Evolutionary conservation across 306 rosid genomes (phyloP), one percentile per base, ranked within the genome.

Genomic region (Gastrolobium bilobum): DNA sequence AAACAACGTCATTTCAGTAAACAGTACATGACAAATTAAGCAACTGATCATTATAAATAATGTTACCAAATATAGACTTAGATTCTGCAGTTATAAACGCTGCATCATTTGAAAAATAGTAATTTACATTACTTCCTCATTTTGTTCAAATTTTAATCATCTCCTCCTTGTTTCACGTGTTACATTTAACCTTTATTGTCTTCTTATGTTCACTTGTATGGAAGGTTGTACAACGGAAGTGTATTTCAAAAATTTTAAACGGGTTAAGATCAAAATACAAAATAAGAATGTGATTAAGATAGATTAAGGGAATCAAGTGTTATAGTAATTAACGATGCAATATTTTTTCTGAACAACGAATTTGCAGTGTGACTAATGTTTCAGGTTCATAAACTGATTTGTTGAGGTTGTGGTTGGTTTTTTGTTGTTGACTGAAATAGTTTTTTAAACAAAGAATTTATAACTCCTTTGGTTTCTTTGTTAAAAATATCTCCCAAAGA

Each of bases 21-120:
- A 10, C 31, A 31, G 31, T 33, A 15, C 68, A 33, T 53, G 58
- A 34, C 9, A 34, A 56, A 8, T 40, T 30, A 29, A 77, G 7
- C 13, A 20, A 6, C 53, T 7, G 67, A 30, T 35, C 65, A 38
- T 52, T 39, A 4, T 53, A 38, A 39, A 34, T 15, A 78, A 78
- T 42, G 31, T 34, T 56, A 14, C 68, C 50, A 67, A 14, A 10
- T 67, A 10, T 39, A 40, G 48, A n/a, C 57, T 37, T 63, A 40
- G 75, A 77, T 14, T 67, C 10, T 77, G 58, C 37, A 3, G 50
- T 67, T 67, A 67, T 43, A 7, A 11, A 35, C 51, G 6, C 14
- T 10, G 46, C 20, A 46, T 9, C 40, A 74, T 61, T 74, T 60
- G 0, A 4, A 74, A 63, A 11, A 37, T 7, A 34, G 34, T 20